A percentile compares a stretch with the other conserved stretches of the same genome.
These are phyloP conservation scores for Volvariella volvacea DNA, from an alignment of 1,284 basidiomycete genomes.

Conservation along the genomic window DNA sequence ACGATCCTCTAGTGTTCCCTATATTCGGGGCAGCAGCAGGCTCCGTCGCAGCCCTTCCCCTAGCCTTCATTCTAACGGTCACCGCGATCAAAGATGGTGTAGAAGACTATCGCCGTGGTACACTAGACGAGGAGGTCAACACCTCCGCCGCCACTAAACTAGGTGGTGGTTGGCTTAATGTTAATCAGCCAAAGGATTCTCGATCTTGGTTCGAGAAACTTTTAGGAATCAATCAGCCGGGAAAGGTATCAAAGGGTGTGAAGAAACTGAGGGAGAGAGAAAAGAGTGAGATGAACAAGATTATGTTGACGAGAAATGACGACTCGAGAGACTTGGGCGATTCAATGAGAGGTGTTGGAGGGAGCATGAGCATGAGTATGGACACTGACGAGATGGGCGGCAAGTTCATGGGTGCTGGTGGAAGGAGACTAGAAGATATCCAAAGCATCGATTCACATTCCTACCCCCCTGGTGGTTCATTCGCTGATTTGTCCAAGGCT, in stretches of 20 bases:
- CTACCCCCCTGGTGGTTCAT: constrained; percentile 43
- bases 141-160: constrained; percentile 84
- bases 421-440: constrained; percentile 57
- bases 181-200: constrained; percentile 80
- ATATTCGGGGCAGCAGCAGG: constrained; percentile 88
- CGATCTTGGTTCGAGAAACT: constrained; percentile 72
- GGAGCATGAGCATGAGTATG: constrained; percentile 25
- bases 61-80: constrained; percentile 82
- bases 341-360: constrained; percentile 38
- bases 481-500: constrained; percentile 23
- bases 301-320: constrained; percentile 51
- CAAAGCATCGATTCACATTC: constrained; percentile 59
- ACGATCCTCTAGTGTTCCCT: constrained; percentile 60
- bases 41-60: constrained; percentile 79
- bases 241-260: constrained; percentile 80
- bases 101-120: constrained; percentile 88
- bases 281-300: constrained; percentile 48
- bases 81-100: constrained; percentile 94
- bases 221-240: constrained; percentile 62
- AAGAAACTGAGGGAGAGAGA: constrained; percentile 81
- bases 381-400: constrained; percentile 19
- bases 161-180: constrained; percentile 77
- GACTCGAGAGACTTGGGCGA: constrained; percentile 32
- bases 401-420: constrained; percentile 38
- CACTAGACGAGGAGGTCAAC: constrained; percentile 88